Percentiles rank a stretch among this genome's conserved stretches.
Evolutionary conservation across 371 early-diverging fungal genomes (phyloP).

Genomic region (Umbelopsis sp.): DNA sequence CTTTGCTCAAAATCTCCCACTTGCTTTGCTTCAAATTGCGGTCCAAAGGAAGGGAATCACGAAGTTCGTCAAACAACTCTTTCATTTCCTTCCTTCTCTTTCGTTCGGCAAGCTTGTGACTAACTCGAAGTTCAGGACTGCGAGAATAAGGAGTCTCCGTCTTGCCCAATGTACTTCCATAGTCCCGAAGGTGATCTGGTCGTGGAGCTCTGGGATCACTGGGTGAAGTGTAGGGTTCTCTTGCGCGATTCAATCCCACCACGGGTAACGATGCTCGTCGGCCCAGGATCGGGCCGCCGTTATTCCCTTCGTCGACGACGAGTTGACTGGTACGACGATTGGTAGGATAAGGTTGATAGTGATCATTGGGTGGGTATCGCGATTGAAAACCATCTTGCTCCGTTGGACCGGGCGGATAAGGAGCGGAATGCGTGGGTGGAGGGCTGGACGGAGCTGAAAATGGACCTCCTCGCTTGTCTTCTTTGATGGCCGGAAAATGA

Average conservation of each 20-base stretch:
- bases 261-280: constrained; percentile 59
- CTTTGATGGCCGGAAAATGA: constrained; percentile 44
- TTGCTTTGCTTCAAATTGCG: constrained; percentile 80
- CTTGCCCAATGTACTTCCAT: constrained; percentile 23
- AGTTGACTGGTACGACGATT: constrained; percentile 27
- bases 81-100: constrained; percentile 88
- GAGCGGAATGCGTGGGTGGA: constrained; percentile 35
- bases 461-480: constrained; percentile 45
- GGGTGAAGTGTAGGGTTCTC: constrained; percentile 9
- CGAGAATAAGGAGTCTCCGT: constrained; percentile 70
- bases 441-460: constrained; percentile 67
- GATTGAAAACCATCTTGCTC: constrained; percentile 7
- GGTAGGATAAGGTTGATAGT: constrained; percentile 22
- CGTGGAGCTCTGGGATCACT: background rate
- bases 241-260: constrained; percentile 29
- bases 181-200: constrained; percentile 1
- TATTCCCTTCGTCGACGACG: constrained; percentile 26
- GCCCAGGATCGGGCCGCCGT: constrained; percentile 24
- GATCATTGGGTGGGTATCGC: constrained; percentile 14
- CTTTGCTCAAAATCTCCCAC: constrained; percentile 87
- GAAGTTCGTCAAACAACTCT: constrained; percentile 82
- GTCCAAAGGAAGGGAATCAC: constrained; percentile 75
- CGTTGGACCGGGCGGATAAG: background rate
- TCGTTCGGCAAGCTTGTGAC: constrained; percentile 86
- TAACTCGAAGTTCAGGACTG: constrained; percentile 67